A percentile compares a stretch with the other conserved stretches of the same genome.
Conservation (phyloP, 306 rosid genomes). For the Acacia crassicarpa region DNA sequence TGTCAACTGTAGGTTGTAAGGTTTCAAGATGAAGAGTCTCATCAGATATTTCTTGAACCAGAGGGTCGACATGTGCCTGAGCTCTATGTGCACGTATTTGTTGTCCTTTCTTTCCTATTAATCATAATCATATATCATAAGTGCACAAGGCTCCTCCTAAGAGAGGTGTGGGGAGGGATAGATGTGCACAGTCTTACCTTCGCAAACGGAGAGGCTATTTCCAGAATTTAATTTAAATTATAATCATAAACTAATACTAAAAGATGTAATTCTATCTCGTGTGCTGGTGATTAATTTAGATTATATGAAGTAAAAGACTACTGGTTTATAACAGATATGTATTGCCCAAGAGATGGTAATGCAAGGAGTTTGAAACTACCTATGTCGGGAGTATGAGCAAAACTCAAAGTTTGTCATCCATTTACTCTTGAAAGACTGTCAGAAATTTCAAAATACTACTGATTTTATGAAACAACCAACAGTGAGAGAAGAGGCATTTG, state of each 20-base stretch:
- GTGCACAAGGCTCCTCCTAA: too few relatives aligned
- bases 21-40: slow-evolving; percentile 92
- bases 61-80: slow-evolving; percentile 95
- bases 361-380: slow-evolving; percentile 14
- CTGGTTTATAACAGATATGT: not conserved
- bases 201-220: too few relatives aligned
- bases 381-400: slow-evolving; percentile 3
- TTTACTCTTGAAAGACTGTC: slow-evolving; percentile 11
- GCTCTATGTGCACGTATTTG: slow-evolving; percentile 84
- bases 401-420: slow-evolving; percentile 20
- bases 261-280: slow-evolving; percentile 8
- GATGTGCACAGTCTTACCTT: too few relatives aligned
- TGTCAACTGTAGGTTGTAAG: slow-evolving; percentile 68
- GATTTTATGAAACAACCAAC: slow-evolving; percentile 8
- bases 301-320: slow-evolving; percentile 5
- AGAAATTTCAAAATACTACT: not conserved
- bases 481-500: not conserved
- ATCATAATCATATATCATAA: not conserved
- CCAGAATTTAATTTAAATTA: too few relatives aligned
- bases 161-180: too few relatives aligned
- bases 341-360: not conserved
- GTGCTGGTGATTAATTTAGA: not conserved
- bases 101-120: not conserved
- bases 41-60: slow-evolving; percentile 97
- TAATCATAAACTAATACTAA: not conserved